Percentiles rank a stretch among this genome's conserved stretches.
Conservation (phyloP, 805 yeast genomes). For the Millerozyma acaciae region DNA sequence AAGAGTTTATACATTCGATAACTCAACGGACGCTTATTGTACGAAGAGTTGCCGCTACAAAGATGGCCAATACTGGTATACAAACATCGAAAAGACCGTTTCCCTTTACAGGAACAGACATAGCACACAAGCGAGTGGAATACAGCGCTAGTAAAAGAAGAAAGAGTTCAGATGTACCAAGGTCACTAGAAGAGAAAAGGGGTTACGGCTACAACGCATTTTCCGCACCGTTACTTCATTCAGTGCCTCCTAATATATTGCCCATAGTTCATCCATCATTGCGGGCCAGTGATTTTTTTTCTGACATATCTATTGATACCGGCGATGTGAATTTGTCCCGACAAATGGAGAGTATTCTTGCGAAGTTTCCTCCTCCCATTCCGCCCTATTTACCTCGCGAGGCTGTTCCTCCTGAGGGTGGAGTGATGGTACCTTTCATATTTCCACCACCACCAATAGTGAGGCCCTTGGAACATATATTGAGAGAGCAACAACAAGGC, state of each 20-base stretch:
- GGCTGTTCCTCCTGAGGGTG: slow-evolving; percentile 13
- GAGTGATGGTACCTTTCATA: slow-evolving; percentile 42
- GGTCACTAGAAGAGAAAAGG: slow-evolving; percentile 5
- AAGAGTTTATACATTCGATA: too few relatives aligned
- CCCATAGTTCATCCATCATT: slow-evolving; percentile 36
- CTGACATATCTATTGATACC: slow-evolving; percentile 22
- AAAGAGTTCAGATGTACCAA: slow-evolving; percentile 6
- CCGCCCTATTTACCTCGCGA: slow-evolving; percentile 25
- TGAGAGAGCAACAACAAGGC: not conserved
- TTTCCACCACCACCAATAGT: slow-evolving; percentile 41
- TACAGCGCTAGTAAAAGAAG: slow-evolving; percentile 6
- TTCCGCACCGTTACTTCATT: slow-evolving; percentile 24
- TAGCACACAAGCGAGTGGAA: slow-evolving; percentile 5
- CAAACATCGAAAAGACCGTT: slow-evolving; percentile 4
- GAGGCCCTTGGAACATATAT: slow-evolving; percentile 6
- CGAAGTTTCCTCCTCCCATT: slow-evolving; percentile 36
- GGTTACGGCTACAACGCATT: slow-evolving; percentile 2
- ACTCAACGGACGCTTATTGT: too few relatives aligned
- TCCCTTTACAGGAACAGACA: slow-evolving; percentile 8
- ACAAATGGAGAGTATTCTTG: slow-evolving; percentile 22
- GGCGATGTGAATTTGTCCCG: slow-evolving; percentile 9
- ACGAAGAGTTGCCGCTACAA: slow-evolving; percentile 11
- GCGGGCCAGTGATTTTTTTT: slow-evolving; percentile 28
- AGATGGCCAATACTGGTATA: slow-evolving; percentile 2
- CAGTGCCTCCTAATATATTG: slow-evolving; percentile 32